These are phyloP conservation scores for Lactarius hatsudake DNA, from an alignment of 768 basidiomycete genomes.

Conservation along the genomic window DNA sequence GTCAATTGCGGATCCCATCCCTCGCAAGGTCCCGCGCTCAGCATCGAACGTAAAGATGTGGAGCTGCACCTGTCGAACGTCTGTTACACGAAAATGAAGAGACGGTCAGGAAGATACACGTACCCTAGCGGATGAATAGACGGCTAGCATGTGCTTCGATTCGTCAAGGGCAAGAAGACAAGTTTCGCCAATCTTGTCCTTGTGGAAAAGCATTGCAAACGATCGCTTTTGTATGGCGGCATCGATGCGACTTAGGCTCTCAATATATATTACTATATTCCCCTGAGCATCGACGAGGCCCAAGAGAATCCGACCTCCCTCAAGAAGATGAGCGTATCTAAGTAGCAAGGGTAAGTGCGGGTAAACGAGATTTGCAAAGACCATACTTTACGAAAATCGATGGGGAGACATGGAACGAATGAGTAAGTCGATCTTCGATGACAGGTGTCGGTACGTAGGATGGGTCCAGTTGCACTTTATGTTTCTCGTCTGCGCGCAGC, in stretches of 20 bases:
- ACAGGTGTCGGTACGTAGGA: slow-evolving; percentile 3
- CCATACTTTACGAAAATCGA: neutral
- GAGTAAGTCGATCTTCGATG: neutral
- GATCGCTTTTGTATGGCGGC: neutral
- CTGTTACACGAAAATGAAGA: neutral
- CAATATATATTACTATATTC: slow-evolving; percentile 11
- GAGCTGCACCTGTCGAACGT: slow-evolving; percentile 33
- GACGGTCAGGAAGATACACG: neutral
- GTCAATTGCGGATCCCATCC: slow-evolving; percentile 41
- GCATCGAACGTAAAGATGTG: slow-evolving; percentile 52
- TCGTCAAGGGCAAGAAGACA: slow-evolving; percentile 53
- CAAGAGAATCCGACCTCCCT: slow-evolving; percentile 2
- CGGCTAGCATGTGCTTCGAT: slow-evolving; percentile 45
- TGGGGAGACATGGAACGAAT: slow-evolving; percentile 1
- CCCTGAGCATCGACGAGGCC: neutral
- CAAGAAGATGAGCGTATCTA: slow-evolving; percentile 8
- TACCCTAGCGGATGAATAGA: slow-evolving; percentile 46
- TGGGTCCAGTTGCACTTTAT: slow-evolving; percentile 10
- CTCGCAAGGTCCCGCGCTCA: slow-evolving; percentile 39
- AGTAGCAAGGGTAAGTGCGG: neutral
- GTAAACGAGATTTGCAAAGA: too few species aligned
- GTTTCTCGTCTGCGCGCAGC: slow-evolving; percentile 7
- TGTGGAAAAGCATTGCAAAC: slow-evolving; percentile 33
- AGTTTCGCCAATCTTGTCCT: slow-evolving; percentile 47
- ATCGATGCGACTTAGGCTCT: neutral